Conservation (phyloP, 2,329 filamentous ascomycete species). For the Xylaria polymorpha region DNA sequence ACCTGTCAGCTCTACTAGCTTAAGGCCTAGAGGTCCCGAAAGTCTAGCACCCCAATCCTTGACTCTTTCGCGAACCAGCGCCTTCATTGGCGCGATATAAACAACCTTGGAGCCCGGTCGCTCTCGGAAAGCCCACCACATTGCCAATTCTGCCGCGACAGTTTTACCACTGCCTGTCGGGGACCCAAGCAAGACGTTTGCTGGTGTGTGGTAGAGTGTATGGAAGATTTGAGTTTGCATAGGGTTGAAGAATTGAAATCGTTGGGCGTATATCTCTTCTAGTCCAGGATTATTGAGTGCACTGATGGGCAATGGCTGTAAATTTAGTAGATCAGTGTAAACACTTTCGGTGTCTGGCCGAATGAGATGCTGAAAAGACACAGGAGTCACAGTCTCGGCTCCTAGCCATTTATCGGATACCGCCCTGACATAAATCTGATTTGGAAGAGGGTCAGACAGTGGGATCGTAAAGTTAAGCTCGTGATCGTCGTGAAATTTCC, state of each 20-base stretch:
- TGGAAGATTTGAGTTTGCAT: constrained; percentile 99
- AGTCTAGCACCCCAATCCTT: constrained; percentile 92
- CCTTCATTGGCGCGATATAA: constrained; percentile 99
- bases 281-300: constrained; percentile 88
- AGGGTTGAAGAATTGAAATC: constrained; percentile 97
- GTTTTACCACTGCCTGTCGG: constrained; percentile 98
- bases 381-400: constrained; percentile 92
- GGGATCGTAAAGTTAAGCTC: constrained; percentile 98
- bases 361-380: constrained; percentile 98
- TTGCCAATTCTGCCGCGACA: constrained; percentile 92
- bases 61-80: constrained; percentile 93
- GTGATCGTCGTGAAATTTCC: constrained; percentile 94
- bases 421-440: constrained; percentile 94
- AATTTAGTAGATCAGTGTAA: constrained; percentile 91
- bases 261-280: constrained; percentile 87
- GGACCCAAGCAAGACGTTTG: constrained; percentile 93
- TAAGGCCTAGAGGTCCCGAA: constrained; percentile 83
- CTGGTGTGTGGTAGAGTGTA: constrained; percentile 89
- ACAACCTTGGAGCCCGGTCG: constrained; percentile 96
- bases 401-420: constrained; percentile 97
- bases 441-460: constrained; percentile 89
- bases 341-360: constrained; percentile 97
- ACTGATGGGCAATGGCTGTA: constrained; percentile 88
- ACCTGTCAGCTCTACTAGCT: constrained; percentile 93
- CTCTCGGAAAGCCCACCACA: constrained; percentile 99